Conservation (phyloP, 306 rosid genomes). For the Quercus engelmannii region DNA sequence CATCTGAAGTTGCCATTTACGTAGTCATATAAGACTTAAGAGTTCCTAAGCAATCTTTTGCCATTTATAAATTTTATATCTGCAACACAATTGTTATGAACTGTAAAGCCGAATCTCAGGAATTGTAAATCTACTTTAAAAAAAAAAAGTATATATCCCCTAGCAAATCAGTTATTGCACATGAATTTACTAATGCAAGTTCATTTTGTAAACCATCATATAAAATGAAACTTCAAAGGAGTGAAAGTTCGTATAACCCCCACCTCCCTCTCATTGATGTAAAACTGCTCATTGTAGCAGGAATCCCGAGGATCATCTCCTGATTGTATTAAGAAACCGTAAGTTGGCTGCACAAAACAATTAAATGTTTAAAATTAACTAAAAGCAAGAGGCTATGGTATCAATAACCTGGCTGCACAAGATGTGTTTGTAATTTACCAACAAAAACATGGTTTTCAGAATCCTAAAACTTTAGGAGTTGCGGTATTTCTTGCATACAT, state of each 20-base stretch:
- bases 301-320: neutral
- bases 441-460: too few relatives aligned
- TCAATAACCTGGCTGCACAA: neutral
- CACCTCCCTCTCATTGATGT: too few relatives aligned
- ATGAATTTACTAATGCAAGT: neutral
- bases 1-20: constrained; percentile 34
- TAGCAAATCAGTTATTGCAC: neutral
- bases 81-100: constrained; percentile 39
- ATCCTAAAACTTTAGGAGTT: neutral
- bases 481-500: too few relatives aligned
- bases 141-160: neutral
- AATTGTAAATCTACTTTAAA: neutral
- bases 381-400: neutral
- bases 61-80: constrained; percentile 12
- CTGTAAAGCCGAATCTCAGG: constrained; percentile 6
- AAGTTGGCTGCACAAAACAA: neutral
- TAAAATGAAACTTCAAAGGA: neutral
- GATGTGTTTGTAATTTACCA: too few relatives aligned
- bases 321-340: neutral
- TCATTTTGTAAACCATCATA: neutral
- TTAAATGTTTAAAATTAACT: neutral
- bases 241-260: neutral
- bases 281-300: too few relatives aligned
- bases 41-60: too few relatives aligned
- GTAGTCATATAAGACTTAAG: too few relatives aligned